Evolutionary conservation across 768 basidiomycete genomes (phyloP), one percentile per base, ranked within the genome.

Genomic region (Daedaleopsis nitida): DNA sequence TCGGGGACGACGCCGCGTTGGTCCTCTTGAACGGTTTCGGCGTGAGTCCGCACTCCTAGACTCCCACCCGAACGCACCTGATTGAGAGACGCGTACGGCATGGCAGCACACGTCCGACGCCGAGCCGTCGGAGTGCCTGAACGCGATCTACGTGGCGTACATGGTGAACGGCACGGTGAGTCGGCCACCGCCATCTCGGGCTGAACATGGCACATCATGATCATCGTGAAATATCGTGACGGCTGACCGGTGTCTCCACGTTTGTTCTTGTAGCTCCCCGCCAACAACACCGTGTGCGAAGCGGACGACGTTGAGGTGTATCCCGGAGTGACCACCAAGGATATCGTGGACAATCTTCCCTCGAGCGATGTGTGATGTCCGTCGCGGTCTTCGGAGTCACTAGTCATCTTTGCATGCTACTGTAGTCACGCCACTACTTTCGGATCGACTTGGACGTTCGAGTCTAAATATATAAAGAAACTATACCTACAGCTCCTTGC

Each of bases 1-100:
- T 69, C n/a, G 62, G 64, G 16, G 51, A 67, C 27, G 32, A 52
- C 14, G 60, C 62, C 0, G 14, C 24, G 3, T 50, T 69, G 3
- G 52, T 67, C 12, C 12, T 49, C 19, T 56, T 63, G 16, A 24
- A 63, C 13, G 68, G 62, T 6, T 59, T 64, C 35, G 63, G 63
- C 17, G 61, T 62, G 24, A 47, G 51, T 47, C 23, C 27, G 27
- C 27, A 12, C 42, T 43, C 13, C 8, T 32, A 8, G 34, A 7
- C 12, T 10, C 14, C 38, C 7, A 14, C 11, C 32, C 5, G 10
- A 13, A 7, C 17, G 10, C 11, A 32, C 21, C n/a, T 37, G 38
- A 24, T 19, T 52, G 16, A 1, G 5, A 5, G 32, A 16, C 50
- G 12, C 27, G 32, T 32, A 27, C 27, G 32, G 24, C 11, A 7